phyloP scores from a whole-genome alignment of 2,329 filamentous ascomycete genomes.

The Lasiodiplodia theobromae region DNA sequence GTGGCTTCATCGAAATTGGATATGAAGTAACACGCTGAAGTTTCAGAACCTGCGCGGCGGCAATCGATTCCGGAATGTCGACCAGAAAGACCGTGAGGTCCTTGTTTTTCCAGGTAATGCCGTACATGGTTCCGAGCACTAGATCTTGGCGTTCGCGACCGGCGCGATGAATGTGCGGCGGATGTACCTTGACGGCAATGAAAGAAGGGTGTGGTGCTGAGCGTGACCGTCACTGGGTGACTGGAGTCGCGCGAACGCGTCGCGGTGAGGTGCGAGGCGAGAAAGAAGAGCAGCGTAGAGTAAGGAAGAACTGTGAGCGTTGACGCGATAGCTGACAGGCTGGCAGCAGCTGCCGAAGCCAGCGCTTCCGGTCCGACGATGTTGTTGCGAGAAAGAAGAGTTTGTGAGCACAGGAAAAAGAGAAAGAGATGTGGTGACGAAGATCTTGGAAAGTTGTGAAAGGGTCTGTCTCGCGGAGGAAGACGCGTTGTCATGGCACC shows the following conservation, averaged over 20 bases:
- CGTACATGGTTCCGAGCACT: conserved; percentile 19
- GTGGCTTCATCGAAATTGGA: conserved; percentile 55
- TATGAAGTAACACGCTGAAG: conserved; percentile 49
- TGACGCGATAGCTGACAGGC: neutral
- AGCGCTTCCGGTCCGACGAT: neutral
- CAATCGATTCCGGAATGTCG: conserved; percentile 74
- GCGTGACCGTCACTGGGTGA: neutral
- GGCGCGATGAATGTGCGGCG: neutral
- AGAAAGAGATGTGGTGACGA: neutral
- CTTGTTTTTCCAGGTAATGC: conserved; percentile 62
- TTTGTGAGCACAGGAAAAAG: neutral
- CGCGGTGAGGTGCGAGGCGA: neutral
- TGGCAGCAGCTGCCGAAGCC: neutral
- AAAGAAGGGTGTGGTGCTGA: neutral
- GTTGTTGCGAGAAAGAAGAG: neutral
- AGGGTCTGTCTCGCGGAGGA: neutral
- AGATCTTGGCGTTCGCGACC: neutral
- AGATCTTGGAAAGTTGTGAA: neutral
- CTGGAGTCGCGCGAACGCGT: neutral
- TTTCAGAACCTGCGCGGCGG: conserved; percentile 66
- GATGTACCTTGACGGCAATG: neutral
- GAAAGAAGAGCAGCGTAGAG: neutral
- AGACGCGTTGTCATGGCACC: conserved; percentile 1
- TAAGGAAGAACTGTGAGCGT: neutral
- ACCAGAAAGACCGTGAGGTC: conserved; percentile 63